Evolutionary conservation across 768 basidiomycete genomes (phyloP).

Genomic region (Russula sp.): DNA sequence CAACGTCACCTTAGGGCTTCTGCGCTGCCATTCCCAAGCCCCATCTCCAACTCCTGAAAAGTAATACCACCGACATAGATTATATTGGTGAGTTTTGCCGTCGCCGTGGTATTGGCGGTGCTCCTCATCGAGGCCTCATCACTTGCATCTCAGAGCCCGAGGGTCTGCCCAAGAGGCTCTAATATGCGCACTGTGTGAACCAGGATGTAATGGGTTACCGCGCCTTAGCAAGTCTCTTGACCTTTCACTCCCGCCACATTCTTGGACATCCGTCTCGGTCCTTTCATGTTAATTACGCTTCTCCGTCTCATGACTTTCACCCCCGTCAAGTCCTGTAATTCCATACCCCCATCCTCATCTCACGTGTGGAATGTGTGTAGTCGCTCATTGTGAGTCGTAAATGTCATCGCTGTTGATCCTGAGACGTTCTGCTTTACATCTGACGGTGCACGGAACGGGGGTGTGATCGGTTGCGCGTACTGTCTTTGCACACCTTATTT

Average conservation of each 20-base stretch:
- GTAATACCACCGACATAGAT: conserved; percentile 9
- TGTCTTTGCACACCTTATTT: no score
- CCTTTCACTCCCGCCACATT: neutral
- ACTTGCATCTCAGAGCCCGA: conserved; percentile 5
- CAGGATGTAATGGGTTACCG: neutral
- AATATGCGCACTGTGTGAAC: neutral
- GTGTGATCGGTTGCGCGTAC: neutral
- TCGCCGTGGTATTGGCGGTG: neutral
- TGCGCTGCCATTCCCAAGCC: conserved; percentile 15
- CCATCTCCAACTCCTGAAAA: neutral
- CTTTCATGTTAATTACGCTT: neutral
- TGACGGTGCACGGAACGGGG: neutral
- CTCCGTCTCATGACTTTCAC: neutral
- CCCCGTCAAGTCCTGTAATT: conserved; percentile 1
- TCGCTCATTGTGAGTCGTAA: neutral
- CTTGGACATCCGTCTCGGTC: neutral
- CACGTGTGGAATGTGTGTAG: neutral
- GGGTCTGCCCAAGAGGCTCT: conserved; percentile 12
- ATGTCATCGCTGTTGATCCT: neutral
- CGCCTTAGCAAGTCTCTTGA: neutral
- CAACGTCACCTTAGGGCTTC: conserved; percentile 3
- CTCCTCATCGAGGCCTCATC: no score
- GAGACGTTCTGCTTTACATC: neutral
- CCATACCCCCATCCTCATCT: neutral
- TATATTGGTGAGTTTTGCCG: conserved; percentile 10